Percentiles rank a stretch among this genome's conserved stretches.
Evolutionary conservation across 805 yeast genomes (phyloP).

Genomic region (Yarrowia deformans): DNA sequence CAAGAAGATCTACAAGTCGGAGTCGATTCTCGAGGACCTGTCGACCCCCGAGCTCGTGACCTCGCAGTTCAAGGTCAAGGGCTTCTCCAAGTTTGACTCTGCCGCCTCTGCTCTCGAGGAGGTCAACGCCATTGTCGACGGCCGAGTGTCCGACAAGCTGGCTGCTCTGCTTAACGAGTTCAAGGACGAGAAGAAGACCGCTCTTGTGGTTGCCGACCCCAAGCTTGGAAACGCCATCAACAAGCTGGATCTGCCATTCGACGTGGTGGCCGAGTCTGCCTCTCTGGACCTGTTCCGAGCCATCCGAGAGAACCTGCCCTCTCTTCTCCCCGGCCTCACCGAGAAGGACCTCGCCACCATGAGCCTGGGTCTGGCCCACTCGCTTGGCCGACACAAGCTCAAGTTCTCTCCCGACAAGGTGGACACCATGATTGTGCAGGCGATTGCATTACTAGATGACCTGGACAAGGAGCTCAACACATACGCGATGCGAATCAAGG

Average conservation of each 20-base stretch:
- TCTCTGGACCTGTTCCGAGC: constrained; percentile 95
- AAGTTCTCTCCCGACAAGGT: constrained; percentile 98
- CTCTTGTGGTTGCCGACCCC: constrained; percentile 91
- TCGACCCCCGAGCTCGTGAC: constrained; percentile 84
- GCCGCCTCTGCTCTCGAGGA: constrained; percentile 98
- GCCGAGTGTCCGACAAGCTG: constrained; percentile 87
- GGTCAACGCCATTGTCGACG: constrained; percentile 89
- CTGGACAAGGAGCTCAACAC: constrained; percentile 98
- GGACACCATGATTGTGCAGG: constrained; percentile 99
- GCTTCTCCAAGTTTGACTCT: constrained; percentile 91
- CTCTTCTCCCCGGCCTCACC: constrained; percentile 88
- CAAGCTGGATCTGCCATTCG: constrained; percentile 79
- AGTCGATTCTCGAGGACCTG: constrained; percentile 75
- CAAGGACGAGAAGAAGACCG: constrained; percentile 65
- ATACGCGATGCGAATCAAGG: constrained; percentile 95
- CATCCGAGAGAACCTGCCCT: constrained; percentile 91
- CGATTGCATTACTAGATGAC: constrained; percentile 96
- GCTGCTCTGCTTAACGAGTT: constrained; percentile 63
- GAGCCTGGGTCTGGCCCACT: constrained; percentile 98
- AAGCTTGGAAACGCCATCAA: constrained; percentile 96
- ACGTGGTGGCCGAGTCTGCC: constrained; percentile 93
- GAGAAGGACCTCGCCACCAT: constrained; percentile 86
- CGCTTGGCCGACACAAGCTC: constrained; percentile 97
- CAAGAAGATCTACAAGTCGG: constrained; percentile 92
- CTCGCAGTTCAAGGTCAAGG: constrained; percentile 89